These are phyloP conservation scores for Agaricus sinodeliciosus DNA, from an alignment of 768 basidiomycete genomes.

Conservation along the genomic window DNA sequence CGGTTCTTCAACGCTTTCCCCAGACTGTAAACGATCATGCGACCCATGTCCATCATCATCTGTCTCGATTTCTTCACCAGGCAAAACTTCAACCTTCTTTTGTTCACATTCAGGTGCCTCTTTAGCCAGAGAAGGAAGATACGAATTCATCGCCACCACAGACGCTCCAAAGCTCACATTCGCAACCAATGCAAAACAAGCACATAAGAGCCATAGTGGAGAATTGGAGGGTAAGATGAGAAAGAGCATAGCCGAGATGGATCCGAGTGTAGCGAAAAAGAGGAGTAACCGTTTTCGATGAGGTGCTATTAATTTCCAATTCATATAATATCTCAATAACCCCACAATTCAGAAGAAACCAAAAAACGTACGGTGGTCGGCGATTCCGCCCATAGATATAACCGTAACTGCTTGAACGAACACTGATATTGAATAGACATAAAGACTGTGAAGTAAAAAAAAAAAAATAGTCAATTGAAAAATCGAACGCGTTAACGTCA, in stretches of 20 bases:
- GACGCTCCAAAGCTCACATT: constrained; percentile 86
- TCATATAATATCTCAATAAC: background rate
- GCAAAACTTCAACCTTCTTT: constrained; percentile 28
- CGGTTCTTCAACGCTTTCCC: constrained; percentile 28
- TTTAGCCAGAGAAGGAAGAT: constrained; percentile 69
- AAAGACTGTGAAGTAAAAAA: constrained; percentile 46
- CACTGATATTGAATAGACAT: constrained; percentile 83
- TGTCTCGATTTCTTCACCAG: background rate
- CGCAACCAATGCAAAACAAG: constrained; percentile 65
- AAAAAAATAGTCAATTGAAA: background rate
- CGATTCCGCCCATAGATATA: constrained; percentile 89
- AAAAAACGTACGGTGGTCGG: constrained; percentile 70
- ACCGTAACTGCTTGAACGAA: constrained; percentile 90
- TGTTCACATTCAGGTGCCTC: constrained; percentile 53
- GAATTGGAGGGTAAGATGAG: constrained; percentile 69
- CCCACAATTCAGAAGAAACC: background rate
- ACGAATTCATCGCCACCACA: constrained; percentile 86
- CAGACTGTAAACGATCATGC: background rate
- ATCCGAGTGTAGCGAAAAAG: constrained; percentile 66
- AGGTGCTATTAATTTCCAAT: constrained; percentile 30
- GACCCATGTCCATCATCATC: background rate
- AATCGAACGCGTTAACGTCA: background rate
- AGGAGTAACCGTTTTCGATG: constrained; percentile 78
- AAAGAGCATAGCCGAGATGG: constrained; percentile 62
- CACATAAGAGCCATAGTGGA: constrained; percentile 59